Evolutionary conservation across 2,329 filamentous ascomycete genomes (phyloP), one percentile per base, ranked within the genome.

Genomic region (Botrytis elliptica): DNA sequence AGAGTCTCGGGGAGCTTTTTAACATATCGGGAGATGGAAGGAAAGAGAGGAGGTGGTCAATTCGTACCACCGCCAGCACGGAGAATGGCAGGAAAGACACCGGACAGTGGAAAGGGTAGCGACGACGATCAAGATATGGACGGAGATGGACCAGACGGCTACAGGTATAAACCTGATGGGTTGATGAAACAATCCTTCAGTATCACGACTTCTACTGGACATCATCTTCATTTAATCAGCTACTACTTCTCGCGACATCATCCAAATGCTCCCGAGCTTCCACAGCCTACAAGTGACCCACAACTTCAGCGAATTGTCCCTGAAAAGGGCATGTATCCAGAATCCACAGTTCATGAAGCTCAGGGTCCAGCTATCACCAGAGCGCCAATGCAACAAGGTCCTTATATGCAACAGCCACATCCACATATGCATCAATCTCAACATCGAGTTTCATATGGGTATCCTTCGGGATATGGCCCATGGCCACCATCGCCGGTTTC

Each of bases 101-200:
- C 94, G 49, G 94, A 97, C 76, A 94, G 92, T 79, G 90, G 90
- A 74, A 90, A 91, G 76, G 90, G 89, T 42, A 95, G 93, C 81
- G 94, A 97, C 79, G 95, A 96, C 67, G 93, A 94, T 77, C 91
- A 93, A 71, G 92, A 90, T 78, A 84, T 87, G 77, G 88, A 88
- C 79, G 86, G 85, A 72, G 94, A 97, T 79, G 89, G 89, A 14
- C 93, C 93, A 0, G 94, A 97, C 82, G 94, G 94, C 60, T 97
- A 97, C 82, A 88, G 94, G 76, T 97, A 97, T 84, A 99, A 98
- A 86, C 93, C 92, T 16, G 96, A 99, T 80, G 96, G 96, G 0
- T 88, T 99, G 6, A 98, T 98, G 94, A 99, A 99, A 88, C 96
- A 99, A 84, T 98, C 96, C 0, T 99, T 98, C 87, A 98, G 95